A percentile compares a stretch with the other conserved stretches of the same genome.
Conservation (phyloP, 139 green algal species). For the Protoeuglena noctilucae region DNA sequence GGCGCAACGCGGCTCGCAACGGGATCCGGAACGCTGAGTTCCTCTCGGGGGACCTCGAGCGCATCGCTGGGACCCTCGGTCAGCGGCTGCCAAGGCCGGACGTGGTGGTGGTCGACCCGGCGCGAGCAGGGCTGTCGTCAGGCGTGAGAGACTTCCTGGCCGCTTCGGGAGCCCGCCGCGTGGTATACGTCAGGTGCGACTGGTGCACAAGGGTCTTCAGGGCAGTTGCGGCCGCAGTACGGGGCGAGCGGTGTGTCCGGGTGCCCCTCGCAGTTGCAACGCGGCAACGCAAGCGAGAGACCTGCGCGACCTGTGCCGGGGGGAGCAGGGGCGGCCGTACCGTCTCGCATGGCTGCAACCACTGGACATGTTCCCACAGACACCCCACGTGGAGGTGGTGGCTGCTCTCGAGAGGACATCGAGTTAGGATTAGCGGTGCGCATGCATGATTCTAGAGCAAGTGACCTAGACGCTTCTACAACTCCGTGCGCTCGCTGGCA, state of each 20-base stretch:
- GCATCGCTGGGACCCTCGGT: constrained; percentile 9
- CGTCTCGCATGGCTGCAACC: constrained; percentile 33
- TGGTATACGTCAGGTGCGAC: constrained; percentile 87
- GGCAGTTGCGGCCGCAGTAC: too few relatives aligned
- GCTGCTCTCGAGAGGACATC: constrained; percentile 54
- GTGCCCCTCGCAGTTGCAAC: too few relatives aligned
- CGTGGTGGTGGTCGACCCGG: constrained; percentile 51
- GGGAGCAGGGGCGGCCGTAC: constrained; percentile 26
- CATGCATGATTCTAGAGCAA: too few relatives aligned
- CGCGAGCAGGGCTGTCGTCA: constrained; percentile 40
- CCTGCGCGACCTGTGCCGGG: constrained; percentile 16
- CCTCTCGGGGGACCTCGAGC: constrained; percentile 28
- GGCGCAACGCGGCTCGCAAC: constrained; percentile 54
- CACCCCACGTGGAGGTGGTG: constrained; percentile 57
- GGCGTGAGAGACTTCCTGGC: constrained; percentile 33
- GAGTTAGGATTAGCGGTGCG: too few relatives aligned
- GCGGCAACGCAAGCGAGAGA: constrained; percentile 26
- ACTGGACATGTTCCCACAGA: constrained; percentile 75
- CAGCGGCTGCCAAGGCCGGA: constrained; percentile 17
- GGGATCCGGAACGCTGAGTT: constrained; percentile 58
- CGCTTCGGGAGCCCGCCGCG: constrained; percentile 21
- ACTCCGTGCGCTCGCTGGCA: too few relatives aligned
- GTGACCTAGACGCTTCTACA: too few relatives aligned
- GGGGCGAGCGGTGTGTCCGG: too few relatives aligned
- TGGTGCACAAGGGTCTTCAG: too few relatives aligned